Evolutionary conservation across 106 monocot genomes (phyloP).

Genomic region (Vanilla planifolia): DNA sequence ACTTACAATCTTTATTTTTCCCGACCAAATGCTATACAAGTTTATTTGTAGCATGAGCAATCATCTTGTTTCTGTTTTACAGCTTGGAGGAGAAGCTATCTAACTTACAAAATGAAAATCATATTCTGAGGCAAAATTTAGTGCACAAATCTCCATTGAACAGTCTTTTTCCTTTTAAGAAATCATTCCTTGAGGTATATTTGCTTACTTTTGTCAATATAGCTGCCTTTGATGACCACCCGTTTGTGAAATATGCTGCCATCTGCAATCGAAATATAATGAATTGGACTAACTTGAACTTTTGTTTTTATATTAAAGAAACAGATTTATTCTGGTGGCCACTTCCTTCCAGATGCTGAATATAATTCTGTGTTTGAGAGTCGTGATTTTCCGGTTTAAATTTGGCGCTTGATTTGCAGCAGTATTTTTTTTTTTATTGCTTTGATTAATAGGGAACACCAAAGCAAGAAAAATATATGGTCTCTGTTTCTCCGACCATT

Average conservation of each 20-base stretch:
- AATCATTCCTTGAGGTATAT: slow-evolving; percentile 54
- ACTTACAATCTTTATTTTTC: not conserved
- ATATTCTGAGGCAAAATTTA: slow-evolving; percentile 68
- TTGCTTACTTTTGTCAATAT: slow-evolving; percentile 1
- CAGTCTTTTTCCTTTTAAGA: slow-evolving; percentile 27
- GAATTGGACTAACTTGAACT: not conserved
- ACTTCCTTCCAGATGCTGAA: slow-evolving; percentile 21
- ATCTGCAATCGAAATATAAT: not conserved
- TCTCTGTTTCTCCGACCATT: slow-evolving; percentile 32
- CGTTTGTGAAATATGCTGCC: not conserved
- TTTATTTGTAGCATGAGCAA: not conserved
- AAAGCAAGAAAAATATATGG: slow-evolving; percentile 43
- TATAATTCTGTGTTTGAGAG: slow-evolving; percentile 64
- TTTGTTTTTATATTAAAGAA: slow-evolving; percentile 4
- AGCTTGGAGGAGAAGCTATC: slow-evolving; percentile 84
- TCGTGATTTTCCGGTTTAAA: not conserved
- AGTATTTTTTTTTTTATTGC: not conserved
- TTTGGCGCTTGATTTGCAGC: not conserved
- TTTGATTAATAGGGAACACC: slow-evolving; percentile 64
- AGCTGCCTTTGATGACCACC: not conserved
- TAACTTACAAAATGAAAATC: slow-evolving; percentile 74
- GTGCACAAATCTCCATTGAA: slow-evolving; percentile 45
- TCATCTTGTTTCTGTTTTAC: slow-evolving; percentile 1
- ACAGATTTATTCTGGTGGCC: slow-evolving; percentile 46
- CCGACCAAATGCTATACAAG: not conserved